Evolutionary conservation across 2,329 filamentous ascomycete genomes (phyloP).

Genomic region (Zymoseptoria ardabiliae): DNA sequence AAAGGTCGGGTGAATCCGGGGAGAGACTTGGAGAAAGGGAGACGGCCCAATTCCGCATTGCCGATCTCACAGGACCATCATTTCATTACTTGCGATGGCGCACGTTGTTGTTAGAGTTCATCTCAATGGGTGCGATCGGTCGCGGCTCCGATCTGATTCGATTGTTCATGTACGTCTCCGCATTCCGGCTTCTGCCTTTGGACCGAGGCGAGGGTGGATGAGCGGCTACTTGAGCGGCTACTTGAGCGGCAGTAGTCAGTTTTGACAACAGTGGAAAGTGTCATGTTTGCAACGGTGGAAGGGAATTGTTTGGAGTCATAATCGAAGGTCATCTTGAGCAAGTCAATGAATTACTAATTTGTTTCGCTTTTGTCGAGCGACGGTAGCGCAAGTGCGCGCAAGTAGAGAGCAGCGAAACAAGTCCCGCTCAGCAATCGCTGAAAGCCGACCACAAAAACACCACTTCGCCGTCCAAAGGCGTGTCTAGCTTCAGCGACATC

Average conservation of each 20-base stretch:
- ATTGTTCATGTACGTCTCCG: neutral
- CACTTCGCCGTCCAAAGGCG: neutral
- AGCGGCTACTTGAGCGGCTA: no score
- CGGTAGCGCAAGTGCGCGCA: neutral
- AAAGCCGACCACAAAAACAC: conserved; percentile 1
- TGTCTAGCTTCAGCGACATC: neutral
- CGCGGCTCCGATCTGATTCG: neutral
- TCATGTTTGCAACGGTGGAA: no score
- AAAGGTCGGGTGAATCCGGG: no score
- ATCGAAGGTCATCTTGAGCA: neutral
- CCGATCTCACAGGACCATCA: neutral
- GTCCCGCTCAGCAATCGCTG: neutral
- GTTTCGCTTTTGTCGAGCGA: neutral
- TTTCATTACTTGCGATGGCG: neutral
- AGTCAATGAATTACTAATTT: neutral
- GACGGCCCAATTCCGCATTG: neutral
- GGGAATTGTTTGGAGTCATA: neutral
- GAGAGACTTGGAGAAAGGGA: no score
- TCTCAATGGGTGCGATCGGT: neutral
- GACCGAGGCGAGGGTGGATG: neutral
- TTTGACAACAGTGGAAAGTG: no score
- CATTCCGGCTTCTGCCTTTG: neutral
- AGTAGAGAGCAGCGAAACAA: neutral
- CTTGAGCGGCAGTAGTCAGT: no score
- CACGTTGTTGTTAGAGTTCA: neutral